Evolutionary conservation across 2,329 filamentous ascomycete species (phyloP).

Genomic region (Fusarium decemcellulare): DNA sequence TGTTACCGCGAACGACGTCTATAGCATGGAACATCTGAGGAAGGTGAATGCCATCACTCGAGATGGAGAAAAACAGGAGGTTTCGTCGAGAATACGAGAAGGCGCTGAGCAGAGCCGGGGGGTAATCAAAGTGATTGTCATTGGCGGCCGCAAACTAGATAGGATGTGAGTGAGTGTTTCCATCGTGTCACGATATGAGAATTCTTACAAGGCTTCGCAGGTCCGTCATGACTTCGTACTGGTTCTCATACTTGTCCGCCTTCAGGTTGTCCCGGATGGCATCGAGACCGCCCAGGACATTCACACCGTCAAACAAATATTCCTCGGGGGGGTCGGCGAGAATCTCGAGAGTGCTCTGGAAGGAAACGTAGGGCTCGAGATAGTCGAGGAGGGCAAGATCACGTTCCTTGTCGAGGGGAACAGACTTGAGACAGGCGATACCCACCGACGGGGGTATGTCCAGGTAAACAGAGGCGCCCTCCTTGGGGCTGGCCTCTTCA

Average conservation of each 20-base stretch:
- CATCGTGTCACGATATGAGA: fast-evolving
- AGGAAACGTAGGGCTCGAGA: slow-evolving; percentile 32
- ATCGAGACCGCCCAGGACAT: slow-evolving; percentile 40
- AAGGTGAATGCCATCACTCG: slow-evolving; percentile 27
- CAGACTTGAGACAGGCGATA: slow-evolving; percentile 43
- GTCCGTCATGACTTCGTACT: slow-evolving; percentile 44
- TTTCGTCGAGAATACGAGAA: slow-evolving; percentile 33
- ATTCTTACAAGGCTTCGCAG: slow-evolving; percentile 43
- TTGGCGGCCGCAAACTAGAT: slow-evolving; percentile 38
- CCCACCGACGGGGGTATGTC: slow-evolving; percentile 37
- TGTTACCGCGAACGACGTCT: slow-evolving; percentile 34
- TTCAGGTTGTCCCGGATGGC: slow-evolving; percentile 33
- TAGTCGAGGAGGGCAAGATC: slow-evolving; percentile 43
- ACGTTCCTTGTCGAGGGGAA: slow-evolving; percentile 43
- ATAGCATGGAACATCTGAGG: slow-evolving; percentile 39
- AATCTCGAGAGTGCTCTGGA: slow-evolving; percentile 43
- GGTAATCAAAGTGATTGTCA: slow-evolving; percentile 45
- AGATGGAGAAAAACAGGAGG: slow-evolving; percentile 37
- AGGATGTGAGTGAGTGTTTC: slow-evolving; percentile 6
- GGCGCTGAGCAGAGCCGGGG: slow-evolving; percentile 39
- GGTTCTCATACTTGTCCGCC: slow-evolving; percentile 34
- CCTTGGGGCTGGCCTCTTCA: slow-evolving; percentile 16
- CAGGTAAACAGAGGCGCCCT: slow-evolving; percentile 22
- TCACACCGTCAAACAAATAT: slow-evolving; percentile 41
- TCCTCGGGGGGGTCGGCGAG: slow-evolving; percentile 42